Percentiles rank a stretch among this genome's conserved stretches.
Conservation (phyloP, 495 filamentous ascomycete species). For the Staphylotrichum longicolle region DNA sequence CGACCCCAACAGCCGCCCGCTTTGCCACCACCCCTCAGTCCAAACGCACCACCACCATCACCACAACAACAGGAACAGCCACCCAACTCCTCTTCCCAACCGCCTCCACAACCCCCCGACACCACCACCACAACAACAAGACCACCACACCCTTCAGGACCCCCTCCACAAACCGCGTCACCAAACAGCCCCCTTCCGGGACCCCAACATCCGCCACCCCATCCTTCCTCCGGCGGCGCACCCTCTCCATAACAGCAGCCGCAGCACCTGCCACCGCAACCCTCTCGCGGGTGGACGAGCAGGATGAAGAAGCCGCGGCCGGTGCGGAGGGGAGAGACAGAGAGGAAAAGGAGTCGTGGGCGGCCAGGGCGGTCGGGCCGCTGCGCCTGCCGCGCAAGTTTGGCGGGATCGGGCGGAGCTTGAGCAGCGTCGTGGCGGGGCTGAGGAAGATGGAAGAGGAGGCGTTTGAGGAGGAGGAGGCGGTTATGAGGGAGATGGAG, state of each 20-base stretch:
- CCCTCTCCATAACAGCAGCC: not conserved
- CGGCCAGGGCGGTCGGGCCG: constrained; percentile 46
- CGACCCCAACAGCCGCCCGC: constrained; percentile 25
- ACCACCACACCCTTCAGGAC: constrained; percentile 40
- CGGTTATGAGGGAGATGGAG: constrained; percentile 80
- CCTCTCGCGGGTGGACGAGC: constrained; percentile 46
- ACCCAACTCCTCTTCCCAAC: constrained; percentile 48
- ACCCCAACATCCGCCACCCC: constrained; percentile 64
- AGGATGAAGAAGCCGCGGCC: constrained; percentile 36
- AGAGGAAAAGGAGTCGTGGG: constrained; percentile 27
- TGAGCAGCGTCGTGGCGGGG: constrained; percentile 76
- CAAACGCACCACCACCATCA: constrained; percentile 49
- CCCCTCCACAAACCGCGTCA: constrained; percentile 35
- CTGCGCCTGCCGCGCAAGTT: constrained; percentile 61
- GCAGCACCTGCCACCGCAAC: constrained; percentile 26
- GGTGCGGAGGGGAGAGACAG: constrained; percentile 32
- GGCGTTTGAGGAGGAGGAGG: constrained; percentile 71
- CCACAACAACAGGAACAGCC: too few relatives aligned
- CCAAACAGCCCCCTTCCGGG: constrained; percentile 14
- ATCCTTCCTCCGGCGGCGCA: constrained; percentile 63
- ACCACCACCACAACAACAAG: constrained; percentile 49
- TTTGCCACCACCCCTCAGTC: constrained; percentile 55
- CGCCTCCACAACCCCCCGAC: constrained; percentile 4
- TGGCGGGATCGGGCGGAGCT: constrained; percentile 55
- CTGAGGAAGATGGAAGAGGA: constrained; percentile 80